These are phyloP conservation scores for Aspergillus hancockii DNA, from an alignment of 495 filamentous ascomycete species.

Conservation along the genomic window DNA sequence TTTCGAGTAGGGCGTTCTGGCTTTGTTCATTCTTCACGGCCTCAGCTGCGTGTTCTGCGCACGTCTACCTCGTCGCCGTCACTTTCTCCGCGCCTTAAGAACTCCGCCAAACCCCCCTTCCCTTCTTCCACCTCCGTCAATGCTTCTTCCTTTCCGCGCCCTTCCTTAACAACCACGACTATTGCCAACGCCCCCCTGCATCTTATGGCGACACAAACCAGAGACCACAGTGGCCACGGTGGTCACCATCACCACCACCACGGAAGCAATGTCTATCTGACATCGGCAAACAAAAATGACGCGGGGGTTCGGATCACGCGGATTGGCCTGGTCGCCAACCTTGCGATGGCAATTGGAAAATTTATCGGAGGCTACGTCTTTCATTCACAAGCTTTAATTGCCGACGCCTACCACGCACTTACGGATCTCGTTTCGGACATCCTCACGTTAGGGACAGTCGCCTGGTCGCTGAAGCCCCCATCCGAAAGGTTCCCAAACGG, in stretches of 20 bases:
- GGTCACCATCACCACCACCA: slow-evolving; percentile 66
- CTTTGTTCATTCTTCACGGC: slow-evolving; percentile 12
- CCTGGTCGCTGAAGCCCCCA: slow-evolving; percentile 83
- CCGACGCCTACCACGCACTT: slow-evolving; percentile 91
- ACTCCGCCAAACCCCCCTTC: slow-evolving; percentile 11
- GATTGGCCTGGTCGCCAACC: slow-evolving; percentile 87
- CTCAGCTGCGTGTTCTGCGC: slow-evolving; percentile 33
- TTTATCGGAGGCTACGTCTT: slow-evolving; percentile 90
- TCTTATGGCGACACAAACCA: slow-evolving; percentile 42
- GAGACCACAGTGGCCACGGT: slow-evolving; percentile 39
- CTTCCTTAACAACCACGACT: slow-evolving; percentile 17
- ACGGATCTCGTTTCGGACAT: slow-evolving; percentile 95
- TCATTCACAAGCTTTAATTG: slow-evolving; percentile 89
- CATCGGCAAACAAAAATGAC: slow-evolving; percentile 85
- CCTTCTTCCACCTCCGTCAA: slow-evolving; percentile 20
- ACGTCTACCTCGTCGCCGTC: slow-evolving; percentile 15
- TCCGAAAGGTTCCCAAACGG: slow-evolving; percentile 81
- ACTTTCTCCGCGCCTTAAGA: slow-evolving; percentile 9
- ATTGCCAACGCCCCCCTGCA: slow-evolving; percentile 13
- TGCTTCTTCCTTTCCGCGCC: slow-evolving; percentile 22
- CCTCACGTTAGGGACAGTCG: slow-evolving; percentile 88
- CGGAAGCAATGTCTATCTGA: slow-evolving; percentile 87
- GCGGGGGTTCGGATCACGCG: slow-evolving; percentile 93
- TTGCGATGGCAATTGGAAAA: slow-evolving; percentile 91
- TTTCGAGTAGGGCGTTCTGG: slow-evolving; percentile 12